phyloP scores from a whole-genome alignment of 139 green algal genomes.

The Astrephomene gubernaculifera region DNA sequence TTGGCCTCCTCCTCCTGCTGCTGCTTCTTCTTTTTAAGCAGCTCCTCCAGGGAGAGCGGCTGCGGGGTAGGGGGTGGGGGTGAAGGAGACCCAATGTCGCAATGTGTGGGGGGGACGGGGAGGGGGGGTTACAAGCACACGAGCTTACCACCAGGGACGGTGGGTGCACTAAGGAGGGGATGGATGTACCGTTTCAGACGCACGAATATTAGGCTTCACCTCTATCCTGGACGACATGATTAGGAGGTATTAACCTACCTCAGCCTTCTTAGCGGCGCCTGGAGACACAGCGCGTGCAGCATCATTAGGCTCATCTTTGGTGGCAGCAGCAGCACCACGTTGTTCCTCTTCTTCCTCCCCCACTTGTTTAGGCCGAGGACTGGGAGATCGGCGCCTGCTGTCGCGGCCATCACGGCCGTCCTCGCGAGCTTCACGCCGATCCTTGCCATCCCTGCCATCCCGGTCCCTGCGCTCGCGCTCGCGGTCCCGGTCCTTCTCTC shows the following conservation, averaged over 20 bases:
- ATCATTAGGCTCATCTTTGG: neutral
- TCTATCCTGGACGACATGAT: too few species aligned
- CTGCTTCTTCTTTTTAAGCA: slow-evolving; percentile 85
- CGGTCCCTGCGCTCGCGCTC: slow-evolving; percentile 11
- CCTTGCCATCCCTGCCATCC: neutral
- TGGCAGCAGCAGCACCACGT: neutral
- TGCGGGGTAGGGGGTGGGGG: slow-evolving; percentile 52
- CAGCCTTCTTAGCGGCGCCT: slow-evolving; percentile 29
- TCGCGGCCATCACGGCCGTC: slow-evolving; percentile 38
- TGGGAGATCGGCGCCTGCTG: slow-evolving; percentile 10
- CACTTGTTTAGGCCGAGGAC: slow-evolving; percentile 13
- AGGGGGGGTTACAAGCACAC: neutral
- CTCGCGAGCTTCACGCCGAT: slow-evolving; percentile 23
- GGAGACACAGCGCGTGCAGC: neutral
- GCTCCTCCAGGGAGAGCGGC: slow-evolving; percentile 92
- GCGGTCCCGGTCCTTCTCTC: neutral
- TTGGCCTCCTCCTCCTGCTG: slow-evolving; percentile 82
- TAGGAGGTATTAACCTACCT: neutral
- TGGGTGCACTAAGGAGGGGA: too few species aligned
- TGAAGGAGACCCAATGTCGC: neutral
- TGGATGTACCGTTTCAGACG: too few species aligned
- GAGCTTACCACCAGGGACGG: neutral
- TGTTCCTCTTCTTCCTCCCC: slow-evolving; percentile 23
- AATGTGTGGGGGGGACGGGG: neutral
- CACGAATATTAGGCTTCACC: too few species aligned